Evolutionary conservation across 2,329 filamentous ascomycete species (phyloP).

Genomic region (Penicillium sp.): DNA sequence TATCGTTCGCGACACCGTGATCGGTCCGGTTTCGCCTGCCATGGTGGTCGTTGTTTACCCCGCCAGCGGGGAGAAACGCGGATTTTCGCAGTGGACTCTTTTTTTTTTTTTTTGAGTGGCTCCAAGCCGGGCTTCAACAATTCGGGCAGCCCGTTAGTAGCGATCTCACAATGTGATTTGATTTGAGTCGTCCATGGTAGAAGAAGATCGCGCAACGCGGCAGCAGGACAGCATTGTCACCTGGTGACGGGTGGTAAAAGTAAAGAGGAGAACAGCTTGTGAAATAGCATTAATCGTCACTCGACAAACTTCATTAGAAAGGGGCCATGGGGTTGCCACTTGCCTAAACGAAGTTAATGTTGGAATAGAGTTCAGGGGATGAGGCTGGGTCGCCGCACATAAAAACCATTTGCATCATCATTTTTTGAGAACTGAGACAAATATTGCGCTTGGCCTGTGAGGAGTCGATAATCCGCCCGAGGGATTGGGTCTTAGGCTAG

Average conservation of each 20-base stretch:
- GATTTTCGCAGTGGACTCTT: not conserved
- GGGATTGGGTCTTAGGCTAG: not conserved
- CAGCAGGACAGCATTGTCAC: not conserved
- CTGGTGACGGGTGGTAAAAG: not conserved
- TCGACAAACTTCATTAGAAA: not conserved
- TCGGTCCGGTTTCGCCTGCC: conserved; percentile 21
- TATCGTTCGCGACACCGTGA: conserved; percentile 15
- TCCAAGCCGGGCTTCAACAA: not conserved
- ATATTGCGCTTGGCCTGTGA: not conserved
- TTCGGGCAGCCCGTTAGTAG: not conserved
- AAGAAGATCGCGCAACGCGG: not conserved
- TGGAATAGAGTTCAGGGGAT: not conserved
- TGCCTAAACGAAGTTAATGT: not conserved
- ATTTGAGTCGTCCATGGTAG: not conserved
- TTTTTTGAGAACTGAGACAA: not conserved
- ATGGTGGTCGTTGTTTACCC: conserved; percentile 7
- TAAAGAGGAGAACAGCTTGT: not conserved
- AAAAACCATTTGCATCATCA: not conserved
- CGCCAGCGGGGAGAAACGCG: not conserved
- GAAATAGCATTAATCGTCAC: not conserved
- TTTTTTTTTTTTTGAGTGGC: not conserved
- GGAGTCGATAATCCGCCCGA: not conserved
- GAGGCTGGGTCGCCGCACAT: not conserved
- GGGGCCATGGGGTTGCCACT: not conserved
- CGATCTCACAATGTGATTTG: not conserved